Evolutionary conservation across 208 protist genomes (phyloP).

Genomic region (Tritrichomonas musculus): DNA sequence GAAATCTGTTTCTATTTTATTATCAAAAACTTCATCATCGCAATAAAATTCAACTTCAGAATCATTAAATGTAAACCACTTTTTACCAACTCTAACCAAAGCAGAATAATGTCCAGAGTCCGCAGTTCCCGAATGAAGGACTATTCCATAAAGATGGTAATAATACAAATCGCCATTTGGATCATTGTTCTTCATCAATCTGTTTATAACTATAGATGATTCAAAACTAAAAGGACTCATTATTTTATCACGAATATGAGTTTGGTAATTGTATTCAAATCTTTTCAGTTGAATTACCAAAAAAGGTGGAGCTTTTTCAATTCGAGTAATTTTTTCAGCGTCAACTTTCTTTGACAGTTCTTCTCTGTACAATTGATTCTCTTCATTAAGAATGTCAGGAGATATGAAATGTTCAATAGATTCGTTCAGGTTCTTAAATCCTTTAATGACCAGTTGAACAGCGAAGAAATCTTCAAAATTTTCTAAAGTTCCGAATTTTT

Average conservation of each 20-base stretch:
- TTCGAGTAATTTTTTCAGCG: background rate
- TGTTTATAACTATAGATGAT: background rate
- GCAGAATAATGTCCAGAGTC: background rate
- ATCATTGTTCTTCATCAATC: too few species aligned
- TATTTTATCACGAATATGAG: background rate
- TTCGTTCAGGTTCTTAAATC: too few species aligned
- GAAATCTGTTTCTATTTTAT: too few species aligned
- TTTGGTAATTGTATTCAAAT: background rate
- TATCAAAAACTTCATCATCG: too few species aligned
- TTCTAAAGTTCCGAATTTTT: too few species aligned
- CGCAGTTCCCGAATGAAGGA: background rate
- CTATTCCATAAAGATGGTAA: background rate
- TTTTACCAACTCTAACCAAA: background rate
- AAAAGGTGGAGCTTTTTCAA: background rate
- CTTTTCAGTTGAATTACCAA: background rate
- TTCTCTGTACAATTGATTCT: too few species aligned
- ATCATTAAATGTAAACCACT: conserved; percentile 10
- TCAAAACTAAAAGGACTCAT: background rate
- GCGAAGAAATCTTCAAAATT: too few species aligned
- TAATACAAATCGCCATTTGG: too few species aligned
- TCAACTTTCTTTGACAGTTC: background rate
- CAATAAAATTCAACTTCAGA: background rate
- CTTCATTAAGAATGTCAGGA: too few species aligned
- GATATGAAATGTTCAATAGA: too few species aligned
- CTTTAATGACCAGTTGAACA: too few species aligned